Base-by-base conservation (phyloP, 1,284 basidiomycete genomes). In the Trichosporon sp. region DNA sequence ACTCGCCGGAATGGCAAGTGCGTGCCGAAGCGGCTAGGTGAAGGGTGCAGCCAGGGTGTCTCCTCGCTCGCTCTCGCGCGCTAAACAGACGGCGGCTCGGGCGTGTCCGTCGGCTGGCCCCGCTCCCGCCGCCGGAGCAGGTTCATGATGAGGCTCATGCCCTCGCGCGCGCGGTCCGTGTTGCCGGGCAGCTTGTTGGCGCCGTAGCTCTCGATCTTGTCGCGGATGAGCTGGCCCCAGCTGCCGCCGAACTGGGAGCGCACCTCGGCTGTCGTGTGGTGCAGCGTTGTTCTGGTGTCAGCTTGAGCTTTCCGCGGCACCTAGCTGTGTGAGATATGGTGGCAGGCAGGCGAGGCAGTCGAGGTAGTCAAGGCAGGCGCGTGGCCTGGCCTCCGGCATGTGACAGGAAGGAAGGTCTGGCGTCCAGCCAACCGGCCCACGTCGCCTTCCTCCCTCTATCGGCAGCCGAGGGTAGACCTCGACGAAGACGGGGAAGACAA, bases 71-170 rank as follows among this genome's bases (percentile, higher is more conserved):
- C 65, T 60, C 27, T 9, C 18, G 29, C 5, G 18, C 29, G 6
- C 12, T 60, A 60, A 5, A 15, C 56, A 18, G 29, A 32, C 15
- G 56, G 56, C 27, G 56, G 56, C 27, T 60, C 56, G 8, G 56
- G 56, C 13, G 56, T 60, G 21, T 60, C 56, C 8, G 18, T n/a
- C 15, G 29, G 29, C 29, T 29, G 47, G 23, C 70, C 66, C 44
- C 42, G 29, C 67, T 71, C 68, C n/a, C 68, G 56, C 32, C 62
- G 23, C 29, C 78, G 71, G 9, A 83, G 64, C 8, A 79, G 72
- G 0, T 68, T 68, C 21, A 83, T 74, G 42, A 83, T 79, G n/a
- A 83, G 74, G 27, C 80, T 78, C 82, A 83, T 83, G 65, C 82
- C 82, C 71, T 82, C 77, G 2, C 81, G 74, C 18, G 82, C 82